Evolutionary conservation across 1,284 basidiomycete species (phyloP), one percentile per base, ranked within the genome.

Genomic region (Heliocybe sulcata): DNA sequence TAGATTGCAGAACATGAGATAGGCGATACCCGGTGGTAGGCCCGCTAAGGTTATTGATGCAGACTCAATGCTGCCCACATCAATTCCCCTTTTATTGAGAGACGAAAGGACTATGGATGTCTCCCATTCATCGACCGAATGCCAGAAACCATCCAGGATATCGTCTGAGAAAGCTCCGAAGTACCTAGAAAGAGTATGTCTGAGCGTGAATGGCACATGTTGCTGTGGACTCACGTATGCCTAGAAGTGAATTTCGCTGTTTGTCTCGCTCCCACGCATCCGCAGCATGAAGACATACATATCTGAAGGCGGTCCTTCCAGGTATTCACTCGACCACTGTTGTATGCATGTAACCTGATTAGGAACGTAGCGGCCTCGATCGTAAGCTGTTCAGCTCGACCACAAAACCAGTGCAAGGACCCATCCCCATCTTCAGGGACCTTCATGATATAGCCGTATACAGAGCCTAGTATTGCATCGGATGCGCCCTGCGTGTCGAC

Each of bases 261-360:
- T 55, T 85, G 80, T 54, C 92, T 76, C 1, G 74, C 78, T 58
- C 80, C 76, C 2, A 88, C 82, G 66, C 92, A 95, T 10, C 73
- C 74, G 42, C 77, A 71, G 62, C 92, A 95, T 1, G 73, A 69
- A 20, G 71, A 65, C 31, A 94, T 65, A 54, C 88, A 84, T 2
- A 59, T 60, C 50, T 75, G 72, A 51, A 93, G 67, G 56, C 73
- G 77, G 16, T 66, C 64, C 65, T 83, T 82, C 89, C 90, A 94
- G 45, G 72, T 65, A 1, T 77, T 71, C 3, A 89, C 83, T 14
- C 74, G 72, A 0, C 69, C 65, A 56, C 82, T 82, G 52, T 80
- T 73, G 62, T 92, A 94, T 2, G 92, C 92, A 63, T 89, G 87
- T 47, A 94, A 69, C 57, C 90, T 81, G 52, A 94, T 73, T 51